phyloP scores from a whole-genome alignment of 2,329 filamentous ascomycete genomes.

The Beauveria australis region DNA sequence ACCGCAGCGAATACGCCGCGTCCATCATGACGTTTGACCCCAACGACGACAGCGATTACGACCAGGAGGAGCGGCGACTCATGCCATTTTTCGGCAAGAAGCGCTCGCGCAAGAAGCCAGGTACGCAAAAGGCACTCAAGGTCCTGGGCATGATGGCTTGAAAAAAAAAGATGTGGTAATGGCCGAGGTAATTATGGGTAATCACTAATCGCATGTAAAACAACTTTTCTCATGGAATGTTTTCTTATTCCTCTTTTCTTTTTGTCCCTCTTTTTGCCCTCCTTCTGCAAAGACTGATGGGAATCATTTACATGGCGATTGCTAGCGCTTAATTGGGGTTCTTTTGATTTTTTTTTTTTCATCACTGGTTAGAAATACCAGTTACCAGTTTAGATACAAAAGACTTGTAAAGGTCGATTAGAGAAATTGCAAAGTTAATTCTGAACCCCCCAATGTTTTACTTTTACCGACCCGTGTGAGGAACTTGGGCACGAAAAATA shows the following conservation, averaged over 20 bases:
- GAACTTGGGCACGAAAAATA: no score
- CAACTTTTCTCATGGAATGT: neutral
- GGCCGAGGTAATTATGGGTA: no score
- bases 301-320: neutral
- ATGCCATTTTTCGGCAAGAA: conserved; percentile 42
- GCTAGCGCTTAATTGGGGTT: neutral
- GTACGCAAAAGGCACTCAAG: conserved; percentile 44
- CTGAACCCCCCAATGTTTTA: no score
- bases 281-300: no score
- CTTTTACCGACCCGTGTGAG: no score
- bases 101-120: conserved; percentile 27
- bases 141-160: conserved; percentile 37
- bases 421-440: no score
- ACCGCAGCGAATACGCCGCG: neutral
- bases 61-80: conserved; percentile 41
- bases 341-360: neutral
- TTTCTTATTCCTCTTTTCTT: no score
- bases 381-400: neutral
- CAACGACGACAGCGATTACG: conserved; percentile 33
- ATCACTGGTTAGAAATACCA: neutral
- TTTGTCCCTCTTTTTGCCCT: no score
- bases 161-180: neutral
- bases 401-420: neutral
- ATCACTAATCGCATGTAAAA: neutral
- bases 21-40: conserved; percentile 26